Evolutionary conservation across 1,284 basidiomycete species (phyloP).

Genomic region (Termitomyces sp.): DNA sequence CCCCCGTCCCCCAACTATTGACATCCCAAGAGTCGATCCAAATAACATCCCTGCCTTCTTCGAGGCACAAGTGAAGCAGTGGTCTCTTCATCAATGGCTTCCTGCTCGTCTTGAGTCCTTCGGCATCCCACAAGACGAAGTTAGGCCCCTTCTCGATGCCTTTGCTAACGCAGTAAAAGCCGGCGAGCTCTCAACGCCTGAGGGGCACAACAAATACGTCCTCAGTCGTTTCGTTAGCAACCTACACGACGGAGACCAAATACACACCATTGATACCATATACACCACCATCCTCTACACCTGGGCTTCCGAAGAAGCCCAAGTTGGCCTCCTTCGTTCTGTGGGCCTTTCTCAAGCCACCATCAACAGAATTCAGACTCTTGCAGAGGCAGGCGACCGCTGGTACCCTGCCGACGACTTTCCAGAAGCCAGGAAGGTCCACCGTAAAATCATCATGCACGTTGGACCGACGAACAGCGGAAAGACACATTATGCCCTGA

Average conservation of each 20-base stretch:
- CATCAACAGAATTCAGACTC: constrained; percentile 32
- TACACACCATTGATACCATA: constrained; percentile 25
- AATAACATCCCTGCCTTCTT: constrained; percentile 25
- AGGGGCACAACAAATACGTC: constrained; percentile 31
- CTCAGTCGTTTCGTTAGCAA: constrained; percentile 32
- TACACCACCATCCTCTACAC: constrained; percentile 43
- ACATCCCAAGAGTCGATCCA: constrained; percentile 9
- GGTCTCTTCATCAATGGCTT: constrained; percentile 24
- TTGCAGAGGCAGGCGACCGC: constrained; percentile 38
- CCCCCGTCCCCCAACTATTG: too few species aligned
- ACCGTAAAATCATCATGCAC: constrained; percentile 86
- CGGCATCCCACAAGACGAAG: constrained; percentile 36
- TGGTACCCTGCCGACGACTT: constrained; percentile 38
- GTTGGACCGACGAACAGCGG: constrained; percentile 98
- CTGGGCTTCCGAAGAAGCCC: constrained; percentile 40
- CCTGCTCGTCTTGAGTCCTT: constrained; percentile 35
- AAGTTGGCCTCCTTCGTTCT: constrained; percentile 20
- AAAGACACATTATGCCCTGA: constrained; percentile 91
- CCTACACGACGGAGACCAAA: constrained; percentile 4
- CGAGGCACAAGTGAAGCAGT: constrained; percentile 24
- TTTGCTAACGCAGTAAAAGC: constrained; percentile 32
- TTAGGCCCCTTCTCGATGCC: constrained; percentile 30
- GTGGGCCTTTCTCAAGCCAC: constrained; percentile 25
- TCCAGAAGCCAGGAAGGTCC: constrained; percentile 39
- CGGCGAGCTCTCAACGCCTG: constrained; percentile 30